Evolutionary conservation across 768 basidiomycete genomes (phyloP).

Genomic region (Macrocybe gigantea): DNA sequence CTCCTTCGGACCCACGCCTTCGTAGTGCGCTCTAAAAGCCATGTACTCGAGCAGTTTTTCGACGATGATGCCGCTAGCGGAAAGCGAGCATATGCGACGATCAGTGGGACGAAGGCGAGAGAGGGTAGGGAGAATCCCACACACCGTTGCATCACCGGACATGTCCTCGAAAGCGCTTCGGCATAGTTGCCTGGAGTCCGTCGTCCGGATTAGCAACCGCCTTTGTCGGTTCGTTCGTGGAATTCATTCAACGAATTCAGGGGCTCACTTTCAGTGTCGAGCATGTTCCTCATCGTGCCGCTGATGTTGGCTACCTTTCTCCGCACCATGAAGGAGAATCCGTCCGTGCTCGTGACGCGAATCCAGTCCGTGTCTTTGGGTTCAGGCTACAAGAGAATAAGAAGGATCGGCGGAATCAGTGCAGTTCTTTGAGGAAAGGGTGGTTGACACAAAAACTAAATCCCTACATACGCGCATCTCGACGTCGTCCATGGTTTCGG

Average conservation of each 20-base stretch:
- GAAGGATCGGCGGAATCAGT: background rate
- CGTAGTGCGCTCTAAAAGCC: slow-evolving; percentile 76
- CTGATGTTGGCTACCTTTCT: slow-evolving; percentile 73
- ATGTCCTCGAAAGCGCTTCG: slow-evolving; percentile 68
- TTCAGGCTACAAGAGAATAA: slow-evolving; percentile 7
- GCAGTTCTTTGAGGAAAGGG: background rate
- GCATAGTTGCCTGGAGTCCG: slow-evolving; percentile 55
- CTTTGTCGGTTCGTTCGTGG: background rate
- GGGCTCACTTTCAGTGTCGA: slow-evolving; percentile 62
- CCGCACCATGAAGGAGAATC: slow-evolving; percentile 74
- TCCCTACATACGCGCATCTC: slow-evolving; percentile 10
- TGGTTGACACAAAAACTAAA: no score
- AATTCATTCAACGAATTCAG: background rate
- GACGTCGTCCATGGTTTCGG: slow-evolving; percentile 18
- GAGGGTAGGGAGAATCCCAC: slow-evolving; percentile 7
- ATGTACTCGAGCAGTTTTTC: slow-evolving; percentile 92
- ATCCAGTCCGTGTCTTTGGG: slow-evolving; percentile 57
- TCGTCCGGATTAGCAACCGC: background rate
- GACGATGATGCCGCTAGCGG: slow-evolving; percentile 58
- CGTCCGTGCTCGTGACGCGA: slow-evolving; percentile 69
- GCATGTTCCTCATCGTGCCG: slow-evolving; percentile 76
- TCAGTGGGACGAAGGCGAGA: background rate
- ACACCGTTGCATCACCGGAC: slow-evolving; percentile 68
- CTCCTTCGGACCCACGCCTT: slow-evolving; percentile 63
- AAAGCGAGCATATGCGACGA: background rate